A percentile compares a stretch with the other conserved stretches of the same genome.
These are phyloP conservation scores for Wilcoxina mikolae DNA, from an alignment of 495 filamentous ascomycete species.

Conservation along the genomic window DNA sequence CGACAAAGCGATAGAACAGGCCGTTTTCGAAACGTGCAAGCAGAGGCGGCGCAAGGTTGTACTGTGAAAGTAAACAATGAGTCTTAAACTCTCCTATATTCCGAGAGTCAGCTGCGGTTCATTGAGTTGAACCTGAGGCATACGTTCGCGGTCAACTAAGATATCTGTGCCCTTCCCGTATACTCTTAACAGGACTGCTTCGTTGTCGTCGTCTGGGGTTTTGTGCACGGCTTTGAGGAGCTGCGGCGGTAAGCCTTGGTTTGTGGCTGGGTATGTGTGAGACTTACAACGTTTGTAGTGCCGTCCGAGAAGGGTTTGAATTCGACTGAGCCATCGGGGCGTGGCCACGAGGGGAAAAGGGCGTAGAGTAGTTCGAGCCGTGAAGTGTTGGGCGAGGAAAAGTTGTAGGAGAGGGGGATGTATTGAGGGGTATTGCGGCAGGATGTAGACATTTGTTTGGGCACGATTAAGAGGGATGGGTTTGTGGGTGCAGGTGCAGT, in stretches of 20 bases:
- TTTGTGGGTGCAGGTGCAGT: too few species aligned
- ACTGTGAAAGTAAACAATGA: conserved; percentile 53
- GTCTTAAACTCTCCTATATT: conserved; percentile 39
- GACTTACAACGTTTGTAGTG: neutral
- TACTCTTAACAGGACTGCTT: conserved; percentile 73
- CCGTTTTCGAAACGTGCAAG: conserved; percentile 90
- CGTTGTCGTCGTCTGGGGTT: conserved; percentile 39
- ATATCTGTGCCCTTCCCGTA: conserved; percentile 86
- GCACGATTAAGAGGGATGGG: too few species aligned
- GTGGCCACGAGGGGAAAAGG: too few species aligned
- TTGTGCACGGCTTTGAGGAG: neutral
- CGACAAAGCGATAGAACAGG: conserved; percentile 76
- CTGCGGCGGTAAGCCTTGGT: neutral
- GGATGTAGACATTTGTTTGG: too few species aligned
- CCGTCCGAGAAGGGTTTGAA: too few species aligned
- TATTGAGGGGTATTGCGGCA: too few species aligned
- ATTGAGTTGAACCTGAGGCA: too few species aligned
- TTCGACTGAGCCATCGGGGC: too few species aligned
- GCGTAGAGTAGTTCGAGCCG: too few species aligned
- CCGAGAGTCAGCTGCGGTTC: neutral
- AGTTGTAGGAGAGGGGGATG: too few species aligned
- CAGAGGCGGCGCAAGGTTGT: conserved; percentile 64
- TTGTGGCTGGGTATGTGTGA: neutral
- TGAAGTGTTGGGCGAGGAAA: too few species aligned
- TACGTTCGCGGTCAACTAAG: conserved; percentile 76